Conservation (phyloP, 179 eudicot genomes). For the Nepenthes alata region DNA sequence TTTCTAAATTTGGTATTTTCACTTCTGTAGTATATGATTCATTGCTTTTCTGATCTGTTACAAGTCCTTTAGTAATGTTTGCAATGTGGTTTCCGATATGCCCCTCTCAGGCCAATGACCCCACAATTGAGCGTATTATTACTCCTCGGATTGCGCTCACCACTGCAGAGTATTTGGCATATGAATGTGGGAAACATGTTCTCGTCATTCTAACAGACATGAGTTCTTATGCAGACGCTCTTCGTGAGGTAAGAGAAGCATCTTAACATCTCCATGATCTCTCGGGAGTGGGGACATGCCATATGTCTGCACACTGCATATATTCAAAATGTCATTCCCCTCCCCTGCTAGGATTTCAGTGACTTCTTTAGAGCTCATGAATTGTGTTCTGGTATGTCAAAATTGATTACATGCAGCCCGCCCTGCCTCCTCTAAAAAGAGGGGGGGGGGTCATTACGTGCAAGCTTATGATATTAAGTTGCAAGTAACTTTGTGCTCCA, state of each 20-base stretch:
- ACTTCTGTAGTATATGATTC: too few relatives aligned
- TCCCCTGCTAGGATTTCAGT: too few relatives aligned
- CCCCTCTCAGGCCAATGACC: conserved; percentile 84
- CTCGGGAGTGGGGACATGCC: too few relatives aligned
- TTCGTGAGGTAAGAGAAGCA: conserved; percentile 74
- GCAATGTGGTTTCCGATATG: conserved; percentile 3
- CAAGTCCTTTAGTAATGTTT: not conserved
- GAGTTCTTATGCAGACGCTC: conserved; percentile 99
- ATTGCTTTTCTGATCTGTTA: too few relatives aligned
- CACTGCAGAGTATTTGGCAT: conserved; percentile 93
- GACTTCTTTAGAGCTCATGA: too few relatives aligned
- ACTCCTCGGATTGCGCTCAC: conserved; percentile 99
- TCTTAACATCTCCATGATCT: not conserved
- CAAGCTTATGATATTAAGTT: too few relatives aligned
- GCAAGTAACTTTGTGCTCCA: conserved; percentile 10
- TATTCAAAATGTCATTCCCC: too few relatives aligned
- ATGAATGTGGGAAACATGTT: conserved; percentile 99
- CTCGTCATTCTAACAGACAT: conserved; percentile 96
- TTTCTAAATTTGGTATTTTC: conserved; percentile 62
- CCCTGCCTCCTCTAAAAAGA: too few relatives aligned
- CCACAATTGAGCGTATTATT: conserved; percentile 97
- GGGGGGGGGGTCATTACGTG: too few relatives aligned
- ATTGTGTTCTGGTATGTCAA: too few relatives aligned
- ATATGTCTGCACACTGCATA: too few relatives aligned
- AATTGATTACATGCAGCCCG: too few relatives aligned